These are phyloP conservation scores for Wakefieldia striispora DNA, from an alignment of 768 basidiomycete genomes.

Conservation along the genomic window DNA sequence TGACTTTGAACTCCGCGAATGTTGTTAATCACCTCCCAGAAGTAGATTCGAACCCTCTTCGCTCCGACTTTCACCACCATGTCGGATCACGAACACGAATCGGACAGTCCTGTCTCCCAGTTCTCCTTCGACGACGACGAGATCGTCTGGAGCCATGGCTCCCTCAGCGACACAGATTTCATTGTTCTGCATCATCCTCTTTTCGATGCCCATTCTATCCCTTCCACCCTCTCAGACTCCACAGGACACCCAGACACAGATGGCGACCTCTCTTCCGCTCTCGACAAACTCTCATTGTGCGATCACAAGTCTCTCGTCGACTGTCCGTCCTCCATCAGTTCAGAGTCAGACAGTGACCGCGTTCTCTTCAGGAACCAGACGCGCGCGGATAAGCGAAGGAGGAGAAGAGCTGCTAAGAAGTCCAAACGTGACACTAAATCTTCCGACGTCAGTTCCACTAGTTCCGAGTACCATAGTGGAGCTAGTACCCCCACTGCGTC, in stretches of 20 bases:
- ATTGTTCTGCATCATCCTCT: slow-evolving; percentile 23
- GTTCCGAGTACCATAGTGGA: slow-evolving; percentile 10
- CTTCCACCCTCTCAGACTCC: slow-evolving; percentile 10
- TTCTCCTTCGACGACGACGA: slow-evolving; percentile 25
- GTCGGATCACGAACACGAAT: slow-evolving; percentile 9
- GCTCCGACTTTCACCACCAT: slow-evolving; percentile 1
- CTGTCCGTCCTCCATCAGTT: slow-evolving; percentile 1
- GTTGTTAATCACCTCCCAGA: slow-evolving; percentile 1
- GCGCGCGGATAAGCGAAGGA: not conserved
- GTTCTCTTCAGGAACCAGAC: not conserved
- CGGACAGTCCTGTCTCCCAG: slow-evolving; percentile 11
- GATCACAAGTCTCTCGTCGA: slow-evolving; percentile 2
- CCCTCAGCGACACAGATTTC: slow-evolving; percentile 20
- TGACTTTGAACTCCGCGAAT: slow-evolving; percentile 17
- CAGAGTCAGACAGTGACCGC: slow-evolving; percentile 6
- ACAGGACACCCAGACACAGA: slow-evolving; percentile 7
- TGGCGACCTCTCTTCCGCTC: slow-evolving; percentile 7
- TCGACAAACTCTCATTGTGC: slow-evolving; percentile 21
- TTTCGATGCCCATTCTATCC: slow-evolving; percentile 10
- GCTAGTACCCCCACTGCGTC: slow-evolving; percentile 13
- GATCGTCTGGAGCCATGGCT: slow-evolving; percentile 14
- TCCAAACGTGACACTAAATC: not conserved
- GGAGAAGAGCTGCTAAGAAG: not conserved
- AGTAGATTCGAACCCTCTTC: not conserved
- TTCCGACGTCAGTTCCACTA: slow-evolving; percentile 1